These are phyloP conservation scores for Tephrocybe sp. DNA, from an alignment of 768 basidiomycete genomes.

Conservation along the genomic window DNA sequence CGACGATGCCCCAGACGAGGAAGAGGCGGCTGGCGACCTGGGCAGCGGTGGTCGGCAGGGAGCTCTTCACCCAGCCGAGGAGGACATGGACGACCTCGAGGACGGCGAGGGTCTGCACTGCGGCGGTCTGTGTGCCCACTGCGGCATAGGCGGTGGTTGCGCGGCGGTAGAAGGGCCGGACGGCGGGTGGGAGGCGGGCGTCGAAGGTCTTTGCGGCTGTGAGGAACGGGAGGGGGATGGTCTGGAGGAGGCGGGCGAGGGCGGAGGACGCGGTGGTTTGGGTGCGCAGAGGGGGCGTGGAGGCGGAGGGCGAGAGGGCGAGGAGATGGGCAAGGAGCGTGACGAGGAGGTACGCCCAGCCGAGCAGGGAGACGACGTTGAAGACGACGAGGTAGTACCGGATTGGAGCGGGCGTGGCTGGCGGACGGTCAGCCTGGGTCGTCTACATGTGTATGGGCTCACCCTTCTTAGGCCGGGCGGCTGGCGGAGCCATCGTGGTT, in stretches of 20 bases:
- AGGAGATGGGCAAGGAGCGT: constrained; percentile 51
- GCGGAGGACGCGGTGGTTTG: constrained; percentile 34
- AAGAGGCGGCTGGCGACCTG: constrained; percentile 84
- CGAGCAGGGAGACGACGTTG: constrained; percentile 72
- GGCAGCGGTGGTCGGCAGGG: constrained; percentile 68
- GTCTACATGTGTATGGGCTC: no score
- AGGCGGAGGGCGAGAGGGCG: constrained; percentile 34
- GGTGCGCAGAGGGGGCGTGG: constrained; percentile 10
- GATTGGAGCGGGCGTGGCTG: constrained; percentile 26
- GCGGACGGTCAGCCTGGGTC: background rate
- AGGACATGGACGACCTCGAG: constrained; percentile 84
- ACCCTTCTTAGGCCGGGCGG: background rate
- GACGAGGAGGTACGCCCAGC: constrained; percentile 75
- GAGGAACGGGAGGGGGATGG: constrained; percentile 34
- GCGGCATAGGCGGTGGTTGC: constrained; percentile 59
- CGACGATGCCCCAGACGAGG: constrained; percentile 83
- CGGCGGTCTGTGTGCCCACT: constrained; percentile 59
- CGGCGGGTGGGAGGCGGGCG: constrained; percentile 35
- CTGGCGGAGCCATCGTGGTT: no score
- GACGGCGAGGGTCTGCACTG: constrained; percentile 81
- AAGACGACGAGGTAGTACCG: constrained; percentile 74
- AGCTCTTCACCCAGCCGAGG: constrained; percentile 77
- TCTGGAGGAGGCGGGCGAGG: constrained; percentile 30
- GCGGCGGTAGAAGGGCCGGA: constrained; percentile 47
- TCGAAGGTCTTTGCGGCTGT: constrained; percentile 31